Base-by-base conservation (phyloP, 129 eudicot genomes). In the Pittosporum tobira region DNA sequence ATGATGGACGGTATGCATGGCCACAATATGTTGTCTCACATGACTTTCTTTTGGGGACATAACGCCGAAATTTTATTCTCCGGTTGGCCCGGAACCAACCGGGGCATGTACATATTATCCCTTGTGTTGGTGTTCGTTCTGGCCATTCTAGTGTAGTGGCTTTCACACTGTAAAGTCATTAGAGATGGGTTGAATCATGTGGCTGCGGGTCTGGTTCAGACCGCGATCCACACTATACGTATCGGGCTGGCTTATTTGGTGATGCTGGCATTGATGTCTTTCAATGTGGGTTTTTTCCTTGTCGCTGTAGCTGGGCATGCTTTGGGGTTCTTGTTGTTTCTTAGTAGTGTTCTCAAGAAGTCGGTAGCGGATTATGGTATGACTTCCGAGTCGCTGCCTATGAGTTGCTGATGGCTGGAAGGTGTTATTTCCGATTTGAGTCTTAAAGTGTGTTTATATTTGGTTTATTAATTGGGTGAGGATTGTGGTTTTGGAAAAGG, bases 41-140 rank as follows among this genome's bases (percentile, higher is more conserved):
- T 83, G 96, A 54, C 86, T 7, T 87, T 87, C 54, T 87, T 74
- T 78, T 87, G 96, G 96, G 94, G 86, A 21, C 68, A 70, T 27
- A 59, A 80, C 63, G 71, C 83, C 2, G 81, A 69, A 27, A 77
- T 82, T 19, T 56, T 87, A 5, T 87, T 87, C 73, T 40, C 80
- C 48, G 80, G 85, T 70, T 62, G 27, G 61, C 61, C 61, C 24
- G 61, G 44, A 4, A 5, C 44, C 44, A 18, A 18, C 42, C 6
- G 24, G 13, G 25, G 13, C 42, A 56, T 29, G 61, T 56, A 56
- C 31, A 25, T 4, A 23, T 30, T 30, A 5, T 15, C 44, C 45
- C 61, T 56, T 13, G 24, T 56, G 22, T 30, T 56, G 25, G 61
- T 56, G 24, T 29, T 30, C 20, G 3, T 29, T 7, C 59, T 53